phyloP scores from a whole-genome alignment of 1,284 basidiomycete genomes.

The Cutaneotrichosporon cavernicola region DNA sequence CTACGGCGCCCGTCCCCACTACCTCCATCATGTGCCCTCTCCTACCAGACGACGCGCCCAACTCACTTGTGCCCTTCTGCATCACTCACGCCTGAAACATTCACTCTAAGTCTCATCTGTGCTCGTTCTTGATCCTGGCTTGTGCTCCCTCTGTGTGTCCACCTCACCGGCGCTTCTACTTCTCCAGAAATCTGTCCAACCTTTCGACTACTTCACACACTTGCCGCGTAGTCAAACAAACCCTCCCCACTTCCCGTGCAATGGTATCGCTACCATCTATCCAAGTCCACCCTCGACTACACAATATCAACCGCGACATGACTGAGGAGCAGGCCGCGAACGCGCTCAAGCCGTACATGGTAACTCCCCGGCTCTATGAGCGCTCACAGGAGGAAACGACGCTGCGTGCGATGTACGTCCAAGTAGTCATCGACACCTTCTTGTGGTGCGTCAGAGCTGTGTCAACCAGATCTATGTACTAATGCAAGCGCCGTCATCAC shows the following conservation, averaged over 20 bases:
- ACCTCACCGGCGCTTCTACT: not conserved
- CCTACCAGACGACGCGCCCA: not conserved
- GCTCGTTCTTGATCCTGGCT: not conserved
- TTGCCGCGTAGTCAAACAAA: too few species aligned
- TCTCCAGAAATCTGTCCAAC: too few species aligned
- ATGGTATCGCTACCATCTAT: not conserved
- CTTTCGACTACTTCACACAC: too few species aligned
- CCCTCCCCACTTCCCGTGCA: too few species aligned
- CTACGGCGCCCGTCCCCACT: not conserved
- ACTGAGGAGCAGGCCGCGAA: not conserved
- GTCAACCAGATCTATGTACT: not conserved
- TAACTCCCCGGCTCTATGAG: not conserved
- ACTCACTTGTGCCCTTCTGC: not conserved
- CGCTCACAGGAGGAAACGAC: not conserved
- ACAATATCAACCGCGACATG: not conserved
- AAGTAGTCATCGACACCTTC: constrained; percentile 29
- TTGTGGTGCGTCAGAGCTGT: constrained; percentile 22
- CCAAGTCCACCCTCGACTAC: not conserved
- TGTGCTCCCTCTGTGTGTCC: not conserved
- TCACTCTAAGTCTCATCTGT: not conserved
- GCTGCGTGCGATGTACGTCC: constrained; percentile 20
- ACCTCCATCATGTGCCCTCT: not conserved
- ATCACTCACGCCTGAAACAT: not conserved
- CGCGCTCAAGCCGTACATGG: not conserved
- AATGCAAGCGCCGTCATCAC: constrained; percentile 26